Conservation (phyloP, 164 flowering plant species). For the Magnolia sinica region DNA sequence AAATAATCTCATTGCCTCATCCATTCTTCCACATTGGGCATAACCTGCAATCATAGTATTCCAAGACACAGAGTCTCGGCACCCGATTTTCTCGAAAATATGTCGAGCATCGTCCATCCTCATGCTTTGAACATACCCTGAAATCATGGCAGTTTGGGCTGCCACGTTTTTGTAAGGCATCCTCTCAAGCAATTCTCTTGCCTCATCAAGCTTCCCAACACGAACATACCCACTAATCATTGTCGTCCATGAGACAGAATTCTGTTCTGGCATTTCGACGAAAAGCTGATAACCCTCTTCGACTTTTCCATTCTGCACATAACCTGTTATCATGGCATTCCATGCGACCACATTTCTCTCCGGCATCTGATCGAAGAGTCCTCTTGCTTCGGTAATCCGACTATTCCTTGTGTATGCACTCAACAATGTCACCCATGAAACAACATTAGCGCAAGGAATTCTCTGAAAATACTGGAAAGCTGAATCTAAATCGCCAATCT, state of each 20-base stretch:
- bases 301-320: slow-evolving; percentile 15
- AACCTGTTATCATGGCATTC: slow-evolving; percentile 23
- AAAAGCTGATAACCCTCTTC: slow-evolving; percentile 10
- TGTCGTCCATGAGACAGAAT: slow-evolving; percentile 17
- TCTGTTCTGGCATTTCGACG: slow-evolving; percentile 14
- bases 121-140: slow-evolving; percentile 9
- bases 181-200: slow-evolving; percentile 11
- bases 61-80: slow-evolving; percentile 11
- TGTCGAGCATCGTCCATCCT: slow-evolving; percentile 17
- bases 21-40: slow-evolving; percentile 13
- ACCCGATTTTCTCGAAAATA: slow-evolving; percentile 9
- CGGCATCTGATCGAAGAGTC: slow-evolving; percentile 14
- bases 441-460: slow-evolving; percentile 13
- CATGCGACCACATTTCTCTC: slow-evolving; percentile 19
- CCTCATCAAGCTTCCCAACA: slow-evolving; percentile 13
- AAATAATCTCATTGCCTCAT: slow-evolving; percentile 14
- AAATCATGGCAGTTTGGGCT: slow-evolving; percentile 10
- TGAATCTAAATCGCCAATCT: slow-evolving; percentile 13
- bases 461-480: slow-evolving; percentile 10
- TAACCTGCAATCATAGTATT: slow-evolving; percentile 18
- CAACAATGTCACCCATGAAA: slow-evolving; percentile 24
- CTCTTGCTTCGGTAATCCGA: slow-evolving; percentile 4
- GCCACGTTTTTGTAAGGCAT: slow-evolving; percentile 20
- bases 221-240: slow-evolving; percentile 20
- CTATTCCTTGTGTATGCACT: slow-evolving; percentile 18